These are phyloP conservation scores for Candida wancherniae DNA, from an alignment of 805 yeast genomes.

Conservation along the genomic window DNA sequence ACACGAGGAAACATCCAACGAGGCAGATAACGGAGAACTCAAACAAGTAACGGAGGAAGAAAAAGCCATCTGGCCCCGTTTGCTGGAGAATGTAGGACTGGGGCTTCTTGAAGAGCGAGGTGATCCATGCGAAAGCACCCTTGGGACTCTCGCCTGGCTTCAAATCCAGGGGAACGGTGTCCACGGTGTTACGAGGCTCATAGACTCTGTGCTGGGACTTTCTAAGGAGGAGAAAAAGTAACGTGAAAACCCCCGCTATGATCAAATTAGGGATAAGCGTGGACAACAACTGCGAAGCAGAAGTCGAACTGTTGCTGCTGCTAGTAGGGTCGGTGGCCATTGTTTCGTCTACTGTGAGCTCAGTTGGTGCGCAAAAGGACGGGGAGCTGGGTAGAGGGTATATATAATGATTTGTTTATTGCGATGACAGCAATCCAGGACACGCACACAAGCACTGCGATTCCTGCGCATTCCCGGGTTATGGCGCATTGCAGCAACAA, in stretches of 20 bases:
- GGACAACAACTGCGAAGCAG: conserved; percentile 49
- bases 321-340: too few relatives aligned
- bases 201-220: conserved; percentile 45
- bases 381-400: too few relatives aligned
- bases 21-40: conserved; percentile 50
- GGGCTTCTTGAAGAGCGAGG: conserved; percentile 47
- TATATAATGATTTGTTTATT: not conserved
- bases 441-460: too few relatives aligned
- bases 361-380: too few relatives aligned
- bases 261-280: conserved; percentile 42
- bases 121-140: conserved; percentile 53
- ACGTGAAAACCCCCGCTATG: conserved; percentile 37
- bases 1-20: conserved; percentile 48
- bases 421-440: conserved; percentile 4
- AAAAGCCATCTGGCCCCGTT: conserved; percentile 71
- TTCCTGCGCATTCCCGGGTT: not conserved
- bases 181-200: conserved; percentile 46
- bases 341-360: too few relatives aligned
- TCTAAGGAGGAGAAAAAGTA: conserved; percentile 38
- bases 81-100: conserved; percentile 63
- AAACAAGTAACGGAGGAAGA: conserved; percentile 61
- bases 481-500: conserved; percentile 1
- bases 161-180: conserved; percentile 42
- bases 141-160: conserved; percentile 40
- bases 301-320: conserved; percentile 17